Evolutionary conservation across 108 stramenopile species (phyloP).

Genomic region (Chaetoceros tenuissimus): DNA sequence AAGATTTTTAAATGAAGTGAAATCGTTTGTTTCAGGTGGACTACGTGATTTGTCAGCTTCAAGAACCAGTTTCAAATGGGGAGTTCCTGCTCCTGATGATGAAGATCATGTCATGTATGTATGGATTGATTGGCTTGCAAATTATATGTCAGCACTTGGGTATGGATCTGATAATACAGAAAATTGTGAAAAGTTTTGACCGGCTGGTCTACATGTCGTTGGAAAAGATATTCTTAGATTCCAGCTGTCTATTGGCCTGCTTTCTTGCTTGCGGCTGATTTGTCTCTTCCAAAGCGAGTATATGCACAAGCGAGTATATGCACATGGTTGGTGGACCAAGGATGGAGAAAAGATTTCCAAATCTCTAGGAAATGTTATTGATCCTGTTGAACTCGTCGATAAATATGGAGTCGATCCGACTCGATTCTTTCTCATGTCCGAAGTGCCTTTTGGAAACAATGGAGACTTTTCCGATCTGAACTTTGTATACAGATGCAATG

Average conservation of each 20-base stretch:
- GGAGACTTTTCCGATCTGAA: constrained; percentile 85
- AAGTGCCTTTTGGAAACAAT: constrained; percentile 86
- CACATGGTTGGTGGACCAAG: constrained; percentile 98
- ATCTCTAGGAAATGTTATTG: constrained; percentile 89
- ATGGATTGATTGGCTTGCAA: constrained; percentile 96
- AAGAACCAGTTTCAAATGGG: constrained; percentile 91
- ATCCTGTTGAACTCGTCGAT: constrained; percentile 87
- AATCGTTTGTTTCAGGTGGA: constrained; percentile 82
- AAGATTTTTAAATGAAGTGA: constrained; percentile 74
- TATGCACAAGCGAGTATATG: constrained; percentile 84
- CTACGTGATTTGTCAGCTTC: constrained; percentile 86
- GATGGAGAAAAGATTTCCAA: constrained; percentile 96
- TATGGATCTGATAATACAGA: constrained; percentile 50
- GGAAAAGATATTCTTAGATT: constrained; percentile 98
- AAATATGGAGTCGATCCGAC: constrained; percentile 89
- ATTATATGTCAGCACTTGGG: constrained; percentile 92
- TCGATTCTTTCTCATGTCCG: constrained; percentile 88
- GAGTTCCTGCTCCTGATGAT: constrained; percentile 91
- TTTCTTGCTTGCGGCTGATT: constrained; percentile 88
- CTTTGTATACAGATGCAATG: constrained; percentile 79
- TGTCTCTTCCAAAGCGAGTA: constrained; percentile 83
- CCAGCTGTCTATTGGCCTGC: constrained; percentile 99
- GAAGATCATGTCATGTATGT: constrained; percentile 95
- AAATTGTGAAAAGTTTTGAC: constrained; percentile 72
- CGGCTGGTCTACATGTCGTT: constrained; percentile 85